Conservation (phyloP, 768 basidiomycete species). For the Russula abietina region DNA sequence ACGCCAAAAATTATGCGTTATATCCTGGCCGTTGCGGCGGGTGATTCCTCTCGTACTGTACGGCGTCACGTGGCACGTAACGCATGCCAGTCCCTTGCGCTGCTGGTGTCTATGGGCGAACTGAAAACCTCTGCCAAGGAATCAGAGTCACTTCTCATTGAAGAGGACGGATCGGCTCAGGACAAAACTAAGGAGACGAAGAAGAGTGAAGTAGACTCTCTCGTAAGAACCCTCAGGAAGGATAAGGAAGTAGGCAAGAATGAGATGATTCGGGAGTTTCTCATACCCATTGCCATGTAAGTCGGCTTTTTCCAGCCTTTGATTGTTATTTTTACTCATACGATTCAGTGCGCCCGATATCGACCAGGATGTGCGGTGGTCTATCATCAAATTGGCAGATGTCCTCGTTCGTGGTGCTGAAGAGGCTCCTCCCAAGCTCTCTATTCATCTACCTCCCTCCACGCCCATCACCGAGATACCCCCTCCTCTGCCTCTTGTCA, state of each 20-base stretch:
- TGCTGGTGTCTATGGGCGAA: slow-evolving; percentile 85
- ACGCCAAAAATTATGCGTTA: slow-evolving; percentile 80
- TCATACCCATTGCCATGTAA: slow-evolving; percentile 80
- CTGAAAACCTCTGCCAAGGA: slow-evolving; percentile 75
- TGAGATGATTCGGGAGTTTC: slow-evolving; percentile 66
- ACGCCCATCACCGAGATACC: slow-evolving; percentile 63
- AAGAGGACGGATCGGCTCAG: slow-evolving; percentile 73
- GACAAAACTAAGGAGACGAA: slow-evolving; percentile 65
- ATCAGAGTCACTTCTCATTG: slow-evolving; percentile 69
- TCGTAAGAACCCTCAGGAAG: slow-evolving; percentile 84
- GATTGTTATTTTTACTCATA: background rate
- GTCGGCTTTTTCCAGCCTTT: slow-evolving; percentile 26
- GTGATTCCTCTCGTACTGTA: slow-evolving; percentile 76
- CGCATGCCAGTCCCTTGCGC: slow-evolving; percentile 79
- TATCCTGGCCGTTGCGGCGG: slow-evolving; percentile 76
- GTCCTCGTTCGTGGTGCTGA: slow-evolving; percentile 76
- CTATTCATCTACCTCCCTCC: slow-evolving; percentile 62
- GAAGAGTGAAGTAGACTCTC: slow-evolving; percentile 74
- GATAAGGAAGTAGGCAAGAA: slow-evolving; percentile 81
- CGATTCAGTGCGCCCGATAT: slow-evolving; percentile 56
- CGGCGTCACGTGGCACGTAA: slow-evolving; percentile 83
- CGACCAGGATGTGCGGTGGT: slow-evolving; percentile 89
- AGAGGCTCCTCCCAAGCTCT: slow-evolving; percentile 82
- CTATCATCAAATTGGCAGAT: slow-evolving; percentile 86
- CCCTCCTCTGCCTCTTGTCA: slow-evolving; percentile 52